A percentile compares a stretch with the other conserved stretches of the same genome.
Evolutionary conservation across 352 stramenopile genomes (phyloP).

Genomic region (Phytophthora citricola): DNA sequence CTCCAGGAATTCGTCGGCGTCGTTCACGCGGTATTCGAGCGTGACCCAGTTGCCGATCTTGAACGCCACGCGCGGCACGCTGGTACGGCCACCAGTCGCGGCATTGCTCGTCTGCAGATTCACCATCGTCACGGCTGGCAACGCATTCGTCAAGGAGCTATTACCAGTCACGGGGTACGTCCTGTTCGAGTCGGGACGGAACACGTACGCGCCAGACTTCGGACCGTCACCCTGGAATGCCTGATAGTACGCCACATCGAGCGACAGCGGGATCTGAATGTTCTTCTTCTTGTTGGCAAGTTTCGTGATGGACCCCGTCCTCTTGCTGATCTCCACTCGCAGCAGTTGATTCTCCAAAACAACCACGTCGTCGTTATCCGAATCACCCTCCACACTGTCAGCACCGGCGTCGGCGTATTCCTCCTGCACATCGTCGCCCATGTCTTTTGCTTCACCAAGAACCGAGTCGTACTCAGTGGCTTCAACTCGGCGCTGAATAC

Average conservation of each 20-base stretch:
- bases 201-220: constrained; percentile 97
- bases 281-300: constrained; percentile 80
- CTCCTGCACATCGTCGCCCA: not conserved
- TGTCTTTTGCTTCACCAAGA: constrained; percentile 53
- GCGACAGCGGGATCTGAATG: constrained; percentile 56
- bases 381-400: constrained; percentile 1
- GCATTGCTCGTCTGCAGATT: constrained; percentile 47
- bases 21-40: constrained; percentile 90
- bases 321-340: constrained; percentile 57
- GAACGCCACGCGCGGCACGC: constrained; percentile 67
- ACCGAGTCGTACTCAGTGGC: constrained; percentile 56
- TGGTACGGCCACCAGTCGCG: constrained; percentile 8
- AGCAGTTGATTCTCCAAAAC: constrained; percentile 72
- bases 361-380: constrained; percentile 34
- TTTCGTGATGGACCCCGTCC: constrained; percentile 60
- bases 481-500: constrained; percentile 71
- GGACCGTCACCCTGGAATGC: constrained; percentile 62
- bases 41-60: constrained; percentile 90
- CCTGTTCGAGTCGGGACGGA: constrained; percentile 90
- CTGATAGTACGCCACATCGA: constrained; percentile 74
- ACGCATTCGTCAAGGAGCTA: constrained; percentile 1
- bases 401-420: not conserved
- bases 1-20: constrained; percentile 90
- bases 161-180: constrained; percentile 51
- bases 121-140: constrained; percentile 48